Base-by-base conservation (phyloP, 805 yeast genomes). In the Candida michaelii region DNA sequence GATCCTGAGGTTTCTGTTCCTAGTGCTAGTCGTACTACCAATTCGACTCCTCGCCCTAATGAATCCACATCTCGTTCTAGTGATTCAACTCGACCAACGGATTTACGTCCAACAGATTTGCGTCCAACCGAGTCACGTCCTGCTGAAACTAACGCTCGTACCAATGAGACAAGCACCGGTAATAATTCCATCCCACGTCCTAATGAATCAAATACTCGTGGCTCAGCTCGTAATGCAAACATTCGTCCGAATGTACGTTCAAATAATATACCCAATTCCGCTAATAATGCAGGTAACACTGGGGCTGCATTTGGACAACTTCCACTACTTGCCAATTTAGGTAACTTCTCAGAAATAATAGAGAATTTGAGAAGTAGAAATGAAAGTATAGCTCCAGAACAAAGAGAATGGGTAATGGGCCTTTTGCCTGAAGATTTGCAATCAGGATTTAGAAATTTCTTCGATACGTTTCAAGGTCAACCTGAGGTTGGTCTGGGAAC, bases 391-490 rank as follows among this genome's bases (percentile, higher is more conserved):
- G 25, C 35, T 6, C 16, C 16, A 18, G 35, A 31, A 3, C 35
- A 31, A 31, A 31, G 35, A 38, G 49, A 51, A 21, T 45, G 42
- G 12, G 38, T 51, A 4, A 36, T 52, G 34, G 54, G 54, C 13
- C 38, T 51, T 21, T 31, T 51, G 15, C 51, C 52, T n/a, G 50
- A 42, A 7, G 41, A 35, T 4, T 25, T 47, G 24, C 25, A 44
- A 19, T 46, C 42, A 4, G 46, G 47, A 3, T 29, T 53, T 11
- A 44, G 42, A n/a, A 45, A 42, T 21, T 36, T 53, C 3, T 32
- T 51, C 14, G 23, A 41, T 19, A 40, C 54, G 1, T 38, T 50
- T 5, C 42, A 45, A 14, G 55, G 47, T 11, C 46, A 39, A 4
- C 30, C 18, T 3, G 36, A 33, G 5, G 42, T 11, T 19, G 3